Conservation (phyloP, 495 filamentous ascomycete genomes). For the Daldinia loculata region DNA sequence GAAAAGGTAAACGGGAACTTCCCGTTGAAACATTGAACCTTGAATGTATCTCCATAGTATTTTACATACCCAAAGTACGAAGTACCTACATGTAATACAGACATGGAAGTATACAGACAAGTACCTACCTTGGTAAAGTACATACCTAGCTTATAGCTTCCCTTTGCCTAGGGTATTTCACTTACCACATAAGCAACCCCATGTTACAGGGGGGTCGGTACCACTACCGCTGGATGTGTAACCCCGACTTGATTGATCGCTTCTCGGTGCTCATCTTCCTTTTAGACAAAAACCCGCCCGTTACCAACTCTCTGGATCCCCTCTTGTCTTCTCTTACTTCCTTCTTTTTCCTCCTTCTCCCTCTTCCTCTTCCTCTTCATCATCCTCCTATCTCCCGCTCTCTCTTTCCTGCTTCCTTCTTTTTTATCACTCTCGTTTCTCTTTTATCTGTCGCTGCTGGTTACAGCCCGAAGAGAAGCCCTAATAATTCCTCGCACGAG, state of each 20-base stretch:
- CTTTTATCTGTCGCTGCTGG: slow-evolving; percentile 54
- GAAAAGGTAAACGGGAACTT: slow-evolving; percentile 34
- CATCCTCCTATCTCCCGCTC: neutral
- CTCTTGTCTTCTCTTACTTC: slow-evolving; percentile 37
- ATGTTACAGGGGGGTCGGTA: slow-evolving; percentile 5
- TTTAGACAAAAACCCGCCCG: slow-evolving; percentile 33
- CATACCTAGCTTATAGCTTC: neutral
- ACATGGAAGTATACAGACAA: neutral
- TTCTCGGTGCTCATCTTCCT: slow-evolving; percentile 42
- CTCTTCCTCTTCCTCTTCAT: slow-evolving; percentile 23
- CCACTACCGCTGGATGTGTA: slow-evolving; percentile 38
- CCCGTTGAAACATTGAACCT: slow-evolving; percentile 13
- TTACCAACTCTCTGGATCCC: slow-evolving; percentile 49
- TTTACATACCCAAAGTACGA: no score
- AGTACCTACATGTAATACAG: no score
- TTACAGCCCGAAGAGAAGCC: slow-evolving; percentile 53
- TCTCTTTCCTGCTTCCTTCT: neutral
- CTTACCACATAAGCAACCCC: slow-evolving; percentile 13
- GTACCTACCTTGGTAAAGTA: neutral
- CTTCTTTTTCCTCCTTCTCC: slow-evolving; percentile 6
- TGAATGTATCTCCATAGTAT: neutral
- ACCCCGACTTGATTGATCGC: slow-evolving; percentile 36
- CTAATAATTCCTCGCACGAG: slow-evolving; percentile 37
- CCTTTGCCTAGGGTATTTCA: neutral
- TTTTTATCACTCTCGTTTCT: slow-evolving; percentile 48